Conservation (phyloP, 164 flowering plant species). For the Aristolochia contorta region DNA sequence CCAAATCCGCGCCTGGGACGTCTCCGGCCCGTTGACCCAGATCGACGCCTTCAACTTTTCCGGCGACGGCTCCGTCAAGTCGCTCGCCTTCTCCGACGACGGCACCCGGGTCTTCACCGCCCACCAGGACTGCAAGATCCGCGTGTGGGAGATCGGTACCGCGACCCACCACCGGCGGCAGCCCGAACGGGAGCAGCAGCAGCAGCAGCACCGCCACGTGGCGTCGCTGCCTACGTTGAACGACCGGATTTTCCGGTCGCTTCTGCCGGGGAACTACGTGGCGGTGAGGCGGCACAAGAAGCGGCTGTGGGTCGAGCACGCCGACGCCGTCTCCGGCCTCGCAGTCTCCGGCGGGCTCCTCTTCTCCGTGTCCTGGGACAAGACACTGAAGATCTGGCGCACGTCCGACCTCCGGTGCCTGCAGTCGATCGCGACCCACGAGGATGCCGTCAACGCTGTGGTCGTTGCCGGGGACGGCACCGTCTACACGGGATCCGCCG, state of each 20-base stretch:
- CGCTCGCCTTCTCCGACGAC: constrained; percentile 34
- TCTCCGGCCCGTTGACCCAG: constrained; percentile 15
- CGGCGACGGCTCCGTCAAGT: constrained; percentile 58
- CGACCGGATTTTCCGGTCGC: constrained; percentile 46
- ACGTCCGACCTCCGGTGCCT: constrained; percentile 39
- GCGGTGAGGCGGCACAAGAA: constrained; percentile 59
- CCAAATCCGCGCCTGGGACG: constrained; percentile 56
- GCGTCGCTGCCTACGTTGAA: constrained; percentile 59
- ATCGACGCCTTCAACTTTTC: constrained; percentile 33
- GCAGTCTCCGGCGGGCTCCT: constrained; percentile 28
- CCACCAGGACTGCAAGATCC: constrained; percentile 71
- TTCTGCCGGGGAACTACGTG: constrained; percentile 55
- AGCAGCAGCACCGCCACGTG: constrained; percentile 25
- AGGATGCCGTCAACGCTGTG: constrained; percentile 79
- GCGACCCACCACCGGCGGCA: constrained; percentile 6
- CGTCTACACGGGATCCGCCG: constrained; percentile 76
- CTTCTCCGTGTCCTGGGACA: constrained; percentile 84
- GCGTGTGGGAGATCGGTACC: constrained; percentile 48
- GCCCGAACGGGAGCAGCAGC: too few species aligned
- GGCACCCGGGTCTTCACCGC: constrained; percentile 58
- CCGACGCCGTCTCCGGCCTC: constrained; percentile 71
- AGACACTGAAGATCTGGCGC: constrained; percentile 59
- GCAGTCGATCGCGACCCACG: constrained; percentile 64
- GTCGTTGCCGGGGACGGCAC: constrained; percentile 49
- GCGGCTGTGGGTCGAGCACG: constrained; percentile 71